Percentiles rank a stretch among this genome's conserved stretches.
These are phyloP conservation scores for Annulohypoxylon bovei DNA, from an alignment of 495 filamentous ascomycete genomes.

Conservation along the genomic window DNA sequence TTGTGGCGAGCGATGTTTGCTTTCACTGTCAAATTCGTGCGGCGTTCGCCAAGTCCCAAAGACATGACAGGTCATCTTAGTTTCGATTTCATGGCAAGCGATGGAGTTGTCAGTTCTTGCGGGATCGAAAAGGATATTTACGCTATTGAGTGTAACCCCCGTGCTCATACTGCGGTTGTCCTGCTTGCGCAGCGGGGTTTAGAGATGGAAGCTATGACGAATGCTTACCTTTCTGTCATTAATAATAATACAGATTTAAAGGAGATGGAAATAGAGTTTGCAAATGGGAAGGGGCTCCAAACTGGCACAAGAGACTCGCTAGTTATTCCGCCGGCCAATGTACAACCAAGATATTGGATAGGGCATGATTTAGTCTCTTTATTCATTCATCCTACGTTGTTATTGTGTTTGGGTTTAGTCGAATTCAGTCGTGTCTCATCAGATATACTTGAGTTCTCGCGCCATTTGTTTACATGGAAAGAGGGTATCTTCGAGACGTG, in stretches of 20 bases:
- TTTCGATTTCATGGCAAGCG: slow-evolving; percentile 70
- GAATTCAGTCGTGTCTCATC: slow-evolving; percentile 31
- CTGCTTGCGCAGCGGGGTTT: slow-evolving; percentile 53
- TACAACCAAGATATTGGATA: slow-evolving; percentile 63
- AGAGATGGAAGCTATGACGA: slow-evolving; percentile 47
- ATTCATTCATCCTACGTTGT: slow-evolving; percentile 42
- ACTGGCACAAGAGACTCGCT: not conserved
- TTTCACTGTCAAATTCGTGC: slow-evolving; percentile 68
- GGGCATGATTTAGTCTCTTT: slow-evolving; percentile 66
- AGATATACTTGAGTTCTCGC: slow-evolving; percentile 42
- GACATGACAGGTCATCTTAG: slow-evolving; percentile 74
- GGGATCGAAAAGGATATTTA: slow-evolving; percentile 52
- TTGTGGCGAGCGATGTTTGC: slow-evolving; percentile 66
- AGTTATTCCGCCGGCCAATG: slow-evolving; percentile 44
- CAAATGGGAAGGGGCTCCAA: not conserved
- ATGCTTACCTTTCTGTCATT: slow-evolving; percentile 52
- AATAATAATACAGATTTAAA: slow-evolving; percentile 26
- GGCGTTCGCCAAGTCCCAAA: slow-evolving; percentile 51
- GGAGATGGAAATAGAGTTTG: not conserved
- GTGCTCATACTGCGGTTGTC: slow-evolving; percentile 68
- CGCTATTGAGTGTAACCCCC: slow-evolving; percentile 72
- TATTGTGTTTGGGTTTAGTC: slow-evolving; percentile 1
- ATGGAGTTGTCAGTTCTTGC: not conserved
- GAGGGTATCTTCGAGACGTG: slow-evolving; percentile 68
- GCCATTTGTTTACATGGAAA: slow-evolving; percentile 64